phyloP scores from a whole-genome alignment of 768 basidiomycete genomes.

The Serpula lacrymans region DNA sequence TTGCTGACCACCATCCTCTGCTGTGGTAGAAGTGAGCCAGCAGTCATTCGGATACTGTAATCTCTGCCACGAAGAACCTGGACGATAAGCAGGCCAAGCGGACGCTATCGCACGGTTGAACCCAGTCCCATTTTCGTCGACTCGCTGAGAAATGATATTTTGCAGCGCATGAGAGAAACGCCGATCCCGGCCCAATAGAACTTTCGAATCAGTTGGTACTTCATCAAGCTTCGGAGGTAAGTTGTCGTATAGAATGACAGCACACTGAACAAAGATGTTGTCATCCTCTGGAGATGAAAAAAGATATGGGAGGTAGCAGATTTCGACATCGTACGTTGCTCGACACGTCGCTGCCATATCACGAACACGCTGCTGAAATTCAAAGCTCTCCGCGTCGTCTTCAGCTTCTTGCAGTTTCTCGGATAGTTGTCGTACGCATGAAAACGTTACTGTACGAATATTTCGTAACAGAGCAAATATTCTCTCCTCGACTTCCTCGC shows the following conservation, averaged over 20 bases:
- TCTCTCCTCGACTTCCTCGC: constrained; percentile 8
- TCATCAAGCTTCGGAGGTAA: constrained; percentile 8
- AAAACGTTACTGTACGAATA: constrained; percentile 24
- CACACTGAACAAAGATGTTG: constrained; percentile 27
- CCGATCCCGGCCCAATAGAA: constrained; percentile 24
- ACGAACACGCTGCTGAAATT: constrained; percentile 17
- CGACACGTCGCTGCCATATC: constrained; percentile 35
- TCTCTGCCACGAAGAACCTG: constrained; percentile 5
- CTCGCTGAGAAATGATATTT: constrained; percentile 6
- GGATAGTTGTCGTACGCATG: constrained; percentile 31
- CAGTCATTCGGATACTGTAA: constrained; percentile 13
- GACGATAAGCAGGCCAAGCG: constrained; percentile 27
- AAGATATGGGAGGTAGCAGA: constrained; percentile 1
- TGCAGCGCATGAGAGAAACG: constrained; percentile 24
- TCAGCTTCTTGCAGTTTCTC: constrained; percentile 10
- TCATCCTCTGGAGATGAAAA: constrained; percentile 18
- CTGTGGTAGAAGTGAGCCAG: constrained; percentile 20
- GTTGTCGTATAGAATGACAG: constrained; percentile 27
- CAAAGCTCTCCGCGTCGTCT: not conserved
- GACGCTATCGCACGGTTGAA: constrained; percentile 21
- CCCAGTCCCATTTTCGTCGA: constrained; percentile 12
- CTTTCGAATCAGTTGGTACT: constrained; percentile 8
- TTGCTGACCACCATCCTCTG: constrained; percentile 4
- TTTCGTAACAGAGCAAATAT: constrained; percentile 21
- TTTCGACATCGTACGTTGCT: constrained; percentile 32